phyloP scores from a whole-genome alignment of 345 rosid genomes.

The Excoecaria agallocha region DNA sequence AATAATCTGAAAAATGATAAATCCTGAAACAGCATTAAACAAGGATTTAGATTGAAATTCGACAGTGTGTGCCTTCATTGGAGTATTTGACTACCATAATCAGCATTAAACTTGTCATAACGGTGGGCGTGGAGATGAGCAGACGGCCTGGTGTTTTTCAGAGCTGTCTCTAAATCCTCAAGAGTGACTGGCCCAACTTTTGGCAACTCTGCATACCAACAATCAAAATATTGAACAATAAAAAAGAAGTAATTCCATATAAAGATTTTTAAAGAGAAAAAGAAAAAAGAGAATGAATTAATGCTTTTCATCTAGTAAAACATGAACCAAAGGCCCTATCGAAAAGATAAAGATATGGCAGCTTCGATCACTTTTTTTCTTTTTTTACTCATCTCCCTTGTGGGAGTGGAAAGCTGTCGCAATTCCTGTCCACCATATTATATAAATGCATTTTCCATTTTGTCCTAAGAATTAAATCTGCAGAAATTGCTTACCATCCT shows the following conservation, averaged over 20 bases:
- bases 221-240: not conserved
- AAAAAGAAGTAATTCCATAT: not conserved
- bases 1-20: too few relatives aligned
- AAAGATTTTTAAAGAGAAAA: not conserved
- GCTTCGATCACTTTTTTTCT: too few relatives aligned
- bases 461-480: not conserved
- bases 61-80: conserved; percentile 33
- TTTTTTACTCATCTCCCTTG: not conserved
- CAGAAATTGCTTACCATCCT: conserved; percentile 56
- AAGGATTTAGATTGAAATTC: not conserved
- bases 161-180: conserved; percentile 66
- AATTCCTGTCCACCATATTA: not conserved
- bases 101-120: conserved; percentile 80
- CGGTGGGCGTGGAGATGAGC: conserved; percentile 90
- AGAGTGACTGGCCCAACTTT: conserved; percentile 65
- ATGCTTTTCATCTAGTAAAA: not conserved
- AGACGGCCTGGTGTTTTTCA: conserved; percentile 87
- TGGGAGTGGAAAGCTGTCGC: not conserved
- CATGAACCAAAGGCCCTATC: not conserved
- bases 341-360: not conserved
- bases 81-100: conserved; percentile 88
- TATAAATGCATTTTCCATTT: not conserved
- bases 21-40: too few relatives aligned
- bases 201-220: conserved; percentile 63
- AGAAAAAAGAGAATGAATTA: not conserved